Percentiles rank a stretch among this genome's conserved stretches.
Conservation (phyloP, 768 basidiomycete species). For the Clitopilus passeckerianus region DNA sequence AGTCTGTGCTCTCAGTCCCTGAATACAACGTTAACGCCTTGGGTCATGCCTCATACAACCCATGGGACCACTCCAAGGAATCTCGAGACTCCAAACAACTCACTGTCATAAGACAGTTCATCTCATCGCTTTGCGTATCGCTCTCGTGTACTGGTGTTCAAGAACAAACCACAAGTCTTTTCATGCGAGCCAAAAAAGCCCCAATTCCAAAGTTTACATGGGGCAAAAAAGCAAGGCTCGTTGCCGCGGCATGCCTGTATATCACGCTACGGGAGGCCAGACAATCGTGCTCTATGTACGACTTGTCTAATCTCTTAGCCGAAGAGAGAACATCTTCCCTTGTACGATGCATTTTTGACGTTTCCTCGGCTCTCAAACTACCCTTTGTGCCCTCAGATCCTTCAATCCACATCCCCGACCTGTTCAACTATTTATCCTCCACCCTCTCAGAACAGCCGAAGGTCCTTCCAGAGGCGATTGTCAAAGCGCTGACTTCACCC, state of each 20-base stretch:
- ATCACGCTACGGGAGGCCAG: constrained; percentile 69
- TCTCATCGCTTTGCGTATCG: background rate
- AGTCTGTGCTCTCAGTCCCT: constrained; percentile 50
- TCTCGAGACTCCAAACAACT: constrained; percentile 7
- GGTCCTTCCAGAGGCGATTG: constrained; percentile 11
- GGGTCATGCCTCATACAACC: constrained; percentile 16
- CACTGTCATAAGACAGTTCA: background rate
- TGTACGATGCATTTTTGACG: constrained; percentile 49
- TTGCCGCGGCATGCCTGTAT: constrained; percentile 64
- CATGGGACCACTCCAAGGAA: constrained; percentile 24
- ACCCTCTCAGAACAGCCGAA: constrained; percentile 15
- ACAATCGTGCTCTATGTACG: constrained; percentile 60
- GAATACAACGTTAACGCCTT: constrained; percentile 22
- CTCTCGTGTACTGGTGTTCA: background rate
- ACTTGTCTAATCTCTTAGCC: constrained; percentile 60
- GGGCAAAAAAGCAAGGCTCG: constrained; percentile 68
- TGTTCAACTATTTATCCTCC: constrained; percentile 49
- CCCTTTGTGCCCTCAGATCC: constrained; percentile 53
- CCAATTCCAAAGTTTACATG: constrained; percentile 52
- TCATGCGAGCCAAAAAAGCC: constrained; percentile 56
- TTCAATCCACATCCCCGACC: constrained; percentile 48
- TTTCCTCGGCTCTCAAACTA: constrained; percentile 49
- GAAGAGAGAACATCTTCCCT: constrained; percentile 47
- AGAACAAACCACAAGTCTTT: constrained; percentile 60
- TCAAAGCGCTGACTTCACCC: constrained; percentile 25